Percentiles rank a stretch among this genome's conserved stretches.
Conservation (phyloP, 108 stramenopile species). For the Parmales sp. region DNA sequence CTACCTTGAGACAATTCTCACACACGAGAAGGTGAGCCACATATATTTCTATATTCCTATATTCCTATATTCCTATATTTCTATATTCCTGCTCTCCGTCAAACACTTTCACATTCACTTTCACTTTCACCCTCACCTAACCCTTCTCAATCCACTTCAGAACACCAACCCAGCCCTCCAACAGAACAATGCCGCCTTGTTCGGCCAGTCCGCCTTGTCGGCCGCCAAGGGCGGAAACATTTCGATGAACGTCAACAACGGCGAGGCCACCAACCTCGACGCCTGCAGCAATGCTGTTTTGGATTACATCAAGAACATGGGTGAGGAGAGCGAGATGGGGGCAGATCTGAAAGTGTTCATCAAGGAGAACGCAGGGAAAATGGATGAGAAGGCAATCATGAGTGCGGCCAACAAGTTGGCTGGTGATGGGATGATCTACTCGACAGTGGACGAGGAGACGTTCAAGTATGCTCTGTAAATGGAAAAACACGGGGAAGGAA, state of each 20-base stretch:
- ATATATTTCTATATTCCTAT: too few relatives aligned
- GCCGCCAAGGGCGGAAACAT: background rate
- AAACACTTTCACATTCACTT: too few relatives aligned
- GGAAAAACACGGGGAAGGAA: background rate
- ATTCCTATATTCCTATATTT: too few relatives aligned
- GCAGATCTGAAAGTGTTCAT: background rate
- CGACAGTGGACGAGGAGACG: conserved; percentile 60
- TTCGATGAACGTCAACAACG: background rate
- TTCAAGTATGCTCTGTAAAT: conserved; percentile 31
- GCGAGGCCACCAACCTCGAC: background rate
- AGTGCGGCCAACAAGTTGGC: conserved; percentile 39
- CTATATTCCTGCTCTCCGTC: too few relatives aligned
- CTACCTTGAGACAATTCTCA: conserved; percentile 61
- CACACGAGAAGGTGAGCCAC: conserved; percentile 49
- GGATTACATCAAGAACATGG: background rate
- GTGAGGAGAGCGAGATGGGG: background rate
- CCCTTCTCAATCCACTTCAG: too few relatives aligned
- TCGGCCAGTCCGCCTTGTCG: background rate
- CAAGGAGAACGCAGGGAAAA: conserved; percentile 13
- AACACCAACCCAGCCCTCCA: too few relatives aligned
- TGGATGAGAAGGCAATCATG: conserved; percentile 40
- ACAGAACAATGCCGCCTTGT: background rate
- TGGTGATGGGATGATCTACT: conserved; percentile 65
- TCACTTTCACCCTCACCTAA: too few relatives aligned
- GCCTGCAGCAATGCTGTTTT: background rate